These are phyloP conservation scores for Neoarthrinium moseri DNA, from an alignment of 2,329 filamentous ascomycete genomes.

Conservation along the genomic window DNA sequence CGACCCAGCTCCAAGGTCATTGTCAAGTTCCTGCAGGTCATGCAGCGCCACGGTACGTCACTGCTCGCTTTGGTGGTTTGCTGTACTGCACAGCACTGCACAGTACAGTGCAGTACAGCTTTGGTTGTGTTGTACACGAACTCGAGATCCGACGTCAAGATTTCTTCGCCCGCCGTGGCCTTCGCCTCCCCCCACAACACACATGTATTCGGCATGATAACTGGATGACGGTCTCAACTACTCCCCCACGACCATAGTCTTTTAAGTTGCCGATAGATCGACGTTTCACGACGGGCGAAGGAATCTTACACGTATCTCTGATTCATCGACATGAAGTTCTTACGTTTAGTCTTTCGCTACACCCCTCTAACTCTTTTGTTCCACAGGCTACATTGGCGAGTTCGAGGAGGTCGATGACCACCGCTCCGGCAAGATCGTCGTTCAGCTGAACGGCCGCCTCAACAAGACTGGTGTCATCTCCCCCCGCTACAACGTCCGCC, in stretches of 20 bases:
- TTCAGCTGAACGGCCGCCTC: conserved; percentile 97
- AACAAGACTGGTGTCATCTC: conserved; percentile 99
- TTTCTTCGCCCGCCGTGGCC: not conserved
- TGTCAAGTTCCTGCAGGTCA: conserved; percentile 97
- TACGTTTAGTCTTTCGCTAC: conserved; percentile 96
- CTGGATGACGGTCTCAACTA: conserved; percentile 90
- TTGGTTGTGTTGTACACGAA: conserved; percentile 2
- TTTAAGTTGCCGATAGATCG: conserved; percentile 99
- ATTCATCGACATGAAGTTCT: conserved; percentile 67
- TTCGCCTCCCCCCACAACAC: conserved; percentile 16
- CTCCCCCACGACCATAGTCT: conserved; percentile 83
- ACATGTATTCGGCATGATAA: conserved; percentile 99
- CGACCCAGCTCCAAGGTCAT: conserved; percentile 99
- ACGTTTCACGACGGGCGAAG: conserved; percentile 62
- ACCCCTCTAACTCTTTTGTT: conserved; percentile 55
- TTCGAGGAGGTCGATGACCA: conserved; percentile 99
- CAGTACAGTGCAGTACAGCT: conserved; percentile 61
- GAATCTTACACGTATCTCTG: conserved; percentile 96
- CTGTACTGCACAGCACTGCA: conserved; percentile 99
- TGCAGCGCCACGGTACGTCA: conserved; percentile 96
- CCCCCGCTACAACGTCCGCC: conserved; percentile 98
- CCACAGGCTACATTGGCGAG: conserved; percentile 93
- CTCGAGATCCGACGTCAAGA: not conserved
- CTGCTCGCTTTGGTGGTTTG: conserved; percentile 81
- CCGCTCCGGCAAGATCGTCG: conserved; percentile 99